A percentile compares a stretch with the other conserved stretches of the same genome.
These are phyloP conservation scores for Pulveroboletus sp. DNA, from an alignment of 768 basidiomycete genomes.

Conservation along the genomic window DNA sequence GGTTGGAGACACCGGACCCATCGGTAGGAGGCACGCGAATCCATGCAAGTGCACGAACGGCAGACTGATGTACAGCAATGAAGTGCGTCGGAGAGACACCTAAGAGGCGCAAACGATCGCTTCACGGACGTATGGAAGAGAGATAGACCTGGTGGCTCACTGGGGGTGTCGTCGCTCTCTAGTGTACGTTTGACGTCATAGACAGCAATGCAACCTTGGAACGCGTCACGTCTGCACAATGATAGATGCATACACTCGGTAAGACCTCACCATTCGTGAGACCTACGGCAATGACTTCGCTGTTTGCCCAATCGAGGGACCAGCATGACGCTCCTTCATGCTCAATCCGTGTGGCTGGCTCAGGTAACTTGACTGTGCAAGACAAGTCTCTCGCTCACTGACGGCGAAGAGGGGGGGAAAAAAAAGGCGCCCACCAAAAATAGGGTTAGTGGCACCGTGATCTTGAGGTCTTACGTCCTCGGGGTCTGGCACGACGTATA, in stretches of 20 bases:
- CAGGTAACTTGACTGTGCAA: constrained; percentile 47
- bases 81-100: constrained; percentile 66
- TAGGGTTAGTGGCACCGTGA: constrained; percentile 32
- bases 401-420: neutral
- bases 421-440: constrained; percentile 43
- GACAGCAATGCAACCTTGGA: constrained; percentile 49
- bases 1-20: constrained; percentile 41
- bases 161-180: constrained; percentile 25
- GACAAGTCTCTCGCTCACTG: neutral
- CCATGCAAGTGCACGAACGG: constrained; percentile 74
- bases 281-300: constrained; percentile 76
- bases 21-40: constrained; percentile 58
- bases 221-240: neutral
- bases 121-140: neutral
- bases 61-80: constrained; percentile 70
- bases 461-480: constrained; percentile 36
- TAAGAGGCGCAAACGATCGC: neutral
- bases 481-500: constrained; percentile 81
- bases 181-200: constrained; percentile 49
- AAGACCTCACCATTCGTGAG: constrained; percentile 65
- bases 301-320: constrained; percentile 88
- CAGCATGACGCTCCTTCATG: constrained; percentile 73
- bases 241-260: neutral
- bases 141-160: constrained; percentile 22
- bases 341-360: constrained; percentile 69